Conservation (phyloP, 768 basidiomycete species). For the Suillus luteus region DNA sequence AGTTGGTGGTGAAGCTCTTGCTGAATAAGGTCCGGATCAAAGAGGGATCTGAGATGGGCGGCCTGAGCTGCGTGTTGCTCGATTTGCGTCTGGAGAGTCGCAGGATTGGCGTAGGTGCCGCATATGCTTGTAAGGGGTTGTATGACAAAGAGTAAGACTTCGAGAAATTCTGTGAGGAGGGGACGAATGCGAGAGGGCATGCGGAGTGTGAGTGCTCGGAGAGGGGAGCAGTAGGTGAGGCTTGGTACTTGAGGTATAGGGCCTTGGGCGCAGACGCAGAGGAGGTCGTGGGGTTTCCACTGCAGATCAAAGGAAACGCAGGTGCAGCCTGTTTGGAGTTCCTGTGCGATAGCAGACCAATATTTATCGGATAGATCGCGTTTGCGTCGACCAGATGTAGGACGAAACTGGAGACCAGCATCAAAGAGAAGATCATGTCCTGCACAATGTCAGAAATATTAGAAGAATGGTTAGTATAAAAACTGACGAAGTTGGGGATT, state of each 20-base stretch:
- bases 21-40: slow-evolving; percentile 82
- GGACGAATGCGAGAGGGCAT: slow-evolving; percentile 72
- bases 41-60: slow-evolving; percentile 66
- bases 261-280: slow-evolving; percentile 56
- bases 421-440: slow-evolving; percentile 93
- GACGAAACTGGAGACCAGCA: slow-evolving; percentile 78
- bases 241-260: slow-evolving; percentile 44
- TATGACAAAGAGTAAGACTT: slow-evolving; percentile 82
- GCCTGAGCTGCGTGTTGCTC: slow-evolving; percentile 65
- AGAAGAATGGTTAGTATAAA: slow-evolving; percentile 11
- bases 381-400: slow-evolving; percentile 74
- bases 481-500: slow-evolving; percentile 89
- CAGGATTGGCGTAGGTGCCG: slow-evolving; percentile 60
- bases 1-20: slow-evolving; percentile 77
- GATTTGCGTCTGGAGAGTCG: slow-evolving; percentile 59
- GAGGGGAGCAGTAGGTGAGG: slow-evolving; percentile 45
- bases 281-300: slow-evolving; percentile 53
- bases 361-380: slow-evolving; percentile 74
- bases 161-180: slow-evolving; percentile 74
- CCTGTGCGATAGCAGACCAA: slow-evolving; percentile 79
- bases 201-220: slow-evolving; percentile 56
- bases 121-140: slow-evolving; percentile 70
- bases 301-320: slow-evolving; percentile 74
- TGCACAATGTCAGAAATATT: slow-evolving; percentile 29
- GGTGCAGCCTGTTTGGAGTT: slow-evolving; percentile 81